Conservation (phyloP, 148 eudicot species). For the Camellia lanceoleosa region DNA sequence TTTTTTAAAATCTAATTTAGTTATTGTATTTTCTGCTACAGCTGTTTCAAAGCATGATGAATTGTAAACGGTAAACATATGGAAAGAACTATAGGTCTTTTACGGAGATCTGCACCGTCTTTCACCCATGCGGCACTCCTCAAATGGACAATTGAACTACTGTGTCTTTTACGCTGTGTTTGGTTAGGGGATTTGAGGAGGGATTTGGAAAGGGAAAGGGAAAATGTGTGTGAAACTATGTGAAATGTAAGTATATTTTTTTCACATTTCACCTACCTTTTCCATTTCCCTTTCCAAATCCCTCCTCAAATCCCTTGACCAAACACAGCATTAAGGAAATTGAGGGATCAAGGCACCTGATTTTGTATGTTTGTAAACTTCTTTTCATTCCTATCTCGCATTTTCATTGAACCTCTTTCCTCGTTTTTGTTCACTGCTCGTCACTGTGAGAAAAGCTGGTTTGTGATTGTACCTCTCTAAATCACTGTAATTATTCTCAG, state of each 20-base stretch:
- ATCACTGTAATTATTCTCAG: not conserved
- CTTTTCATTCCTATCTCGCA: not conserved
- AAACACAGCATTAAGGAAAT: not conserved
- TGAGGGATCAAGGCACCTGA: not conserved
- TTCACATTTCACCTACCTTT: too few species aligned
- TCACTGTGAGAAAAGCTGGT: not conserved
- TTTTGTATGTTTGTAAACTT: not conserved
- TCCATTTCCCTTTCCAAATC: too few species aligned
- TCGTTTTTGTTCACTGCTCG: not conserved
- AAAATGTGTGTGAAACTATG: too few species aligned
- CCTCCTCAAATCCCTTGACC: too few species aligned
- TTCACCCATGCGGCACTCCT: not conserved
- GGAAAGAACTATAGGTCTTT: not conserved
- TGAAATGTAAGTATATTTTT: too few species aligned
- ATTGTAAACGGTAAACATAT: constrained; percentile 18
- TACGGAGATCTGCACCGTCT: not conserved
- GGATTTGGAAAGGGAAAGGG: too few species aligned
- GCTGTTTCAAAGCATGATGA: constrained; percentile 37
- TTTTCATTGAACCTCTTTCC: not conserved
- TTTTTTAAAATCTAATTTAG: too few species aligned
- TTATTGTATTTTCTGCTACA: constrained; percentile 21
- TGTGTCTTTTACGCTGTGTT: not conserved
- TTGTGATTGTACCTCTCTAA: not conserved
- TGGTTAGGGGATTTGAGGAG: too few species aligned
- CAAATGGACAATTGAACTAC: not conserved